Conservation (phyloP, 768 basidiomycete species). For the Rhodotorula sphaerocarpa region DNA sequence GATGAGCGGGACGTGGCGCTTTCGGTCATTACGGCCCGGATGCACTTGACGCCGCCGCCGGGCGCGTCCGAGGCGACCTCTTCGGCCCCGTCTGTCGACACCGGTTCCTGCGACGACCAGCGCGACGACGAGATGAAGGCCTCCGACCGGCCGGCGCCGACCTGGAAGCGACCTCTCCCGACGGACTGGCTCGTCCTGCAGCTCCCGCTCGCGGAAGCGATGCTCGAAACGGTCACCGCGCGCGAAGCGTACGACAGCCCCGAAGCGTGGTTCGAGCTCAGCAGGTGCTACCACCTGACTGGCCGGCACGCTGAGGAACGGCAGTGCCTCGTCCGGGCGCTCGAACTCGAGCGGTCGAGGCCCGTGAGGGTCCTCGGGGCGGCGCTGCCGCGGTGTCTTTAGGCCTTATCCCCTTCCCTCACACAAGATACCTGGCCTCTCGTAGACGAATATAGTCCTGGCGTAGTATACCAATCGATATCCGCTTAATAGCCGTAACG, state of each 20-base stretch:
- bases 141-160: not conserved
- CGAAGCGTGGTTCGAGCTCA: conserved; percentile 90
- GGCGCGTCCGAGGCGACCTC: not conserved
- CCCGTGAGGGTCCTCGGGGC: conserved; percentile 41
- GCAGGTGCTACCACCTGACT: conserved; percentile 54
- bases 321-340: conserved; percentile 64
- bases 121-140: not conserved
- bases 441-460: not conserved
- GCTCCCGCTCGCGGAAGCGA: conserved; percentile 58
- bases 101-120: not conserved
- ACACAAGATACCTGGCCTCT: too few species aligned
- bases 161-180: conserved; percentile 24
- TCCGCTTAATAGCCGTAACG: too few species aligned
- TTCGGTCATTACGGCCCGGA: conserved; percentile 64
- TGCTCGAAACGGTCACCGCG: conserved; percentile 67
- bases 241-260: conserved; percentile 74
- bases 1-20: conserved; percentile 69
- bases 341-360: conserved; percentile 48
- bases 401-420: too few species aligned
- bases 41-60: conserved; percentile 53
- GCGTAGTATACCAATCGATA: not conserved
- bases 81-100: not conserved
- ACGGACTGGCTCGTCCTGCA: not conserved
- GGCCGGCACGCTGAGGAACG: conserved; percentile 56
- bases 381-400: conserved; percentile 37